These are phyloP conservation scores for Candida xiaguanensis DNA, from an alignment of 805 yeast genomes.

Conservation along the genomic window DNA sequence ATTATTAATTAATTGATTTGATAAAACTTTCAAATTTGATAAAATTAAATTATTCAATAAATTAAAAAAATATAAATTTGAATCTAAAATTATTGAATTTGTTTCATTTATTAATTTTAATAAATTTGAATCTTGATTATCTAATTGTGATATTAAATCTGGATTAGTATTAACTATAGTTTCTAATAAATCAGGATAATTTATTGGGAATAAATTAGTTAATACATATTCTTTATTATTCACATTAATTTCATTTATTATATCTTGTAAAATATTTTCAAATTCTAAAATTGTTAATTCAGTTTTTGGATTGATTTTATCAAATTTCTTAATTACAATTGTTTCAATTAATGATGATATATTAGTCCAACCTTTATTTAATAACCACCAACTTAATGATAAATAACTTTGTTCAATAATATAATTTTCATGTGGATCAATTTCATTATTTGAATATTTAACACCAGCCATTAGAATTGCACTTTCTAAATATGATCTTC, in stretches of 20 bases:
- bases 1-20: conserved; percentile 26
- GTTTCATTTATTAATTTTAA: conserved; percentile 45
- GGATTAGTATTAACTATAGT: conserved; percentile 49
- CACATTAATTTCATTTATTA: conserved; percentile 19
- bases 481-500: conserved; percentile 78
- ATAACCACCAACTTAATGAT: conserved; percentile 89
- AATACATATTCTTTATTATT: conserved; percentile 15
- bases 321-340: conserved; percentile 59
- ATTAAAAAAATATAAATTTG: conserved; percentile 25
- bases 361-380: conserved; percentile 78
- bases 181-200: conserved; percentile 36
- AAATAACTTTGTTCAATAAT: conserved; percentile 76
- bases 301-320: conserved; percentile 64
- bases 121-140: conserved; percentile 32
- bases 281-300: conserved; percentile 66
- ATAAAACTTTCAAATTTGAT: conserved; percentile 32
- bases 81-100: conserved; percentile 30
- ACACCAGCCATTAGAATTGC: conserved; percentile 70
- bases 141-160: conserved; percentile 34
- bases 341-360: conserved; percentile 51
- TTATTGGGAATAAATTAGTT: conserved; percentile 33
- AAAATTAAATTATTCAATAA: conserved; percentile 32
- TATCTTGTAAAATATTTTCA: conserved; percentile 24
- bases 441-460: conserved; percentile 12
- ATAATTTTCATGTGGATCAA: conserved; percentile 38